A percentile compares a stretch with the other conserved stretches of the same genome.
phyloP scores from a whole-genome alignment of 2,329 filamentous ascomycete genomes.

The Fusarium torulosum region DNA sequence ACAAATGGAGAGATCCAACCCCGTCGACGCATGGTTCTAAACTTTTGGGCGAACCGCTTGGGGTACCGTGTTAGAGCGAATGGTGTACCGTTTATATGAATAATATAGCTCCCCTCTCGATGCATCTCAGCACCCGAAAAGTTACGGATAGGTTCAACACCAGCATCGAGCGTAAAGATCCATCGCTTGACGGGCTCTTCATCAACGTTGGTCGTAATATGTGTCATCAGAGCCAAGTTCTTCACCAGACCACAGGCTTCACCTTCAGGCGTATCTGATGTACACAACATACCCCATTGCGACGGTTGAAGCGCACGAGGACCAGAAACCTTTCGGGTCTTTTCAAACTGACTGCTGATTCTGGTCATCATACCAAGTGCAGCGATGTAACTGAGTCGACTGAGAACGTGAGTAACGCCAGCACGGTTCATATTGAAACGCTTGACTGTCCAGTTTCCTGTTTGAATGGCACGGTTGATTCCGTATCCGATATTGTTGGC shows the following conservation, averaged over 20 bases:
- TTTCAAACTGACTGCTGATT: constrained; percentile 98
- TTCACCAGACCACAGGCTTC: constrained; percentile 98
- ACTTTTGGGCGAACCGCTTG: constrained; percentile 85
- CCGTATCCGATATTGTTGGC: constrained; percentile 90
- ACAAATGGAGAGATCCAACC: constrained; percentile 96
- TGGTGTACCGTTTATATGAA: constrained; percentile 96
- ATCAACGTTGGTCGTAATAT: constrained; percentile 97
- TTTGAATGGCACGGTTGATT: constrained; percentile 96
- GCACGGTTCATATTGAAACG: constrained; percentile 99
- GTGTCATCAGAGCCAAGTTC: constrained; percentile 98
- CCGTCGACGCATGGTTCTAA: constrained; percentile 87
- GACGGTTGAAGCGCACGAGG: constrained; percentile 96
- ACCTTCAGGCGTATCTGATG: constrained; percentile 97
- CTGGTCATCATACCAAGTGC: constrained; percentile 99
- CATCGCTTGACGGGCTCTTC: constrained; percentile 90
- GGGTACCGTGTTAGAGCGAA: constrained; percentile 88
- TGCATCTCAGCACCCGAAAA: constrained; percentile 87
- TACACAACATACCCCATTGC: constrained; percentile 98
- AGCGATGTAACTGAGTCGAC: constrained; percentile 94
- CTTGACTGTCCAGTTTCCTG: constrained; percentile 97
- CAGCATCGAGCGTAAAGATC: constrained; percentile 87
- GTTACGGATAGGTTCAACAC: constrained; percentile 80
- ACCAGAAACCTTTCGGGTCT: constrained; percentile 95
- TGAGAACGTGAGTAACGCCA: constrained; percentile 95
- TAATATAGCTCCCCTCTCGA: constrained; percentile 83